Evolutionary conservation across 768 basidiomycete genomes (phyloP).

Genomic region (Lactifluus echinatus): DNA sequence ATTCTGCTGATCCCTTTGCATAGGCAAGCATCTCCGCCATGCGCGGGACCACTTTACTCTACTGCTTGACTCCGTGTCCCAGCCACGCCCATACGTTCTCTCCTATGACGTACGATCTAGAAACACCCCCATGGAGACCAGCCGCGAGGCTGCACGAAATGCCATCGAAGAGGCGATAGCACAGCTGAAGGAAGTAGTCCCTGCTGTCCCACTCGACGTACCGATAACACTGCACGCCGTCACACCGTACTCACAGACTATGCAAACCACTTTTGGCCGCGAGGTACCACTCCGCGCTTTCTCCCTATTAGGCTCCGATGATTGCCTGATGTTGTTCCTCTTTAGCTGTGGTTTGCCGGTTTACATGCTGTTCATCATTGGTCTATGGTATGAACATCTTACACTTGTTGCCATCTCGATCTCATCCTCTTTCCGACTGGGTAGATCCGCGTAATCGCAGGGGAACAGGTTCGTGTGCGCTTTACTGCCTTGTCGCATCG

Average conservation of each 20-base stretch:
- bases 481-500: neutral
- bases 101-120: constrained; percentile 71
- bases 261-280: constrained; percentile 74
- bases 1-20: neutral
- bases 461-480: constrained; percentile 55
- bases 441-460: constrained; percentile 75
- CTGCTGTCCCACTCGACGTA: constrained; percentile 41
- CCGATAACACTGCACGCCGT: constrained; percentile 70
- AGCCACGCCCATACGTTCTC: constrained; percentile 41
- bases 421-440: neutral
- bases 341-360: constrained; percentile 76
- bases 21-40: constrained; percentile 83
- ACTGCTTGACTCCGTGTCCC: constrained; percentile 45
- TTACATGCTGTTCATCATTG: constrained; percentile 86
- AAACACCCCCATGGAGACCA: constrained; percentile 79
- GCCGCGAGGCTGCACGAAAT: constrained; percentile 46
- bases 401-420: neutral
- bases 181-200: constrained; percentile 46
- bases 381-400: constrained; percentile 58
- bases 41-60: constrained; percentile 76
- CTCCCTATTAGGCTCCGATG: neutral
- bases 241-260: constrained; percentile 66
- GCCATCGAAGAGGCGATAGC: constrained; percentile 49
- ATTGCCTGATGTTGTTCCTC: neutral
- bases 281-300: constrained; percentile 40